Evolutionary conservation across 2,329 filamentous ascomycete genomes (phyloP).

Genomic region (Aspergillus phoenicis): DNA sequence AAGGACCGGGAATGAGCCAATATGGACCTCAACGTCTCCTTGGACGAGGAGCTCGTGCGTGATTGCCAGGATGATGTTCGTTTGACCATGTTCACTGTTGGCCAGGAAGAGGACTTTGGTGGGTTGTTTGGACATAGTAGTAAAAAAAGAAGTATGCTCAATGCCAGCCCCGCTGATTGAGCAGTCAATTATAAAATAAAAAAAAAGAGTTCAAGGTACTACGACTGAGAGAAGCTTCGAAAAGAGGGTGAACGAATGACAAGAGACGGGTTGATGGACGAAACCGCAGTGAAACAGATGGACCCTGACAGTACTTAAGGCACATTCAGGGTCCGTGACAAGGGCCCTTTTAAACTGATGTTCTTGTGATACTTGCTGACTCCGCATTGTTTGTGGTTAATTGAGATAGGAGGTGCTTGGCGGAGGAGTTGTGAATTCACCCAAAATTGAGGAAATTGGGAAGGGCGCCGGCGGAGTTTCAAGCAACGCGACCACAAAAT

Average conservation of each 20-base stretch:
- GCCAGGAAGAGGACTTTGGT: conserved; percentile 47
- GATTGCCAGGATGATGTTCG: conserved; percentile 51
- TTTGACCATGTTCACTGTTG: conserved; percentile 51
- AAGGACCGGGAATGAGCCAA: conserved; percentile 48
- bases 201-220: neutral
- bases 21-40: conserved; percentile 46
- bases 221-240: neutral
- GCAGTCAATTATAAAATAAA: neutral
- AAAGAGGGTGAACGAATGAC: neutral
- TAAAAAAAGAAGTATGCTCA: neutral
- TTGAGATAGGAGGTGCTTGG: neutral
- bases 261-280: neutral
- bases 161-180: neutral
- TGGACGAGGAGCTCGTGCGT: conserved; percentile 44
- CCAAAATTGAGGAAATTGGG: conserved; percentile 3
- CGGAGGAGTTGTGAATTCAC: neutral
- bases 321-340: neutral
- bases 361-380: neutral
- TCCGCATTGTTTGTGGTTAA: conserved; percentile 2
- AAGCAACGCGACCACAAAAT: neutral
- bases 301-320: neutral
- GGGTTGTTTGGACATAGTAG: conserved; percentile 19
- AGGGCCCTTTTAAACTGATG: neutral
- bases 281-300: conserved; percentile 4
- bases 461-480: neutral